phyloP scores from a whole-genome alignment of 2,329 filamentous ascomycete genomes.

The Arthrobotrys sinensis region DNA sequence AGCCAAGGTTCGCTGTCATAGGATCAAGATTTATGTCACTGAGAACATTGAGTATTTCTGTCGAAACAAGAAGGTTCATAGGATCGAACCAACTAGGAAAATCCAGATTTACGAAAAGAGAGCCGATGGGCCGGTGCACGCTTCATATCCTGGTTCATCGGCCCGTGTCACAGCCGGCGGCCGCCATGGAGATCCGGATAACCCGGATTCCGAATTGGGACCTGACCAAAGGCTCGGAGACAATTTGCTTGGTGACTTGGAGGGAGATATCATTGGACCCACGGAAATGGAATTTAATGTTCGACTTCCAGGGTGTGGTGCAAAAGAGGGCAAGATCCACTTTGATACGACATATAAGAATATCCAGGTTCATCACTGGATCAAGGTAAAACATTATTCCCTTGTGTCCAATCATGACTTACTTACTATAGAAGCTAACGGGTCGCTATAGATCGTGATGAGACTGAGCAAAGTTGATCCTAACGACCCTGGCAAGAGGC shows the following conservation, averaged over 20 bases:
- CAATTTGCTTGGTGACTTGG: conserved; percentile 85
- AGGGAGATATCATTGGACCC: conserved; percentile 84
- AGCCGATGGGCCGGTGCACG: conserved; percentile 82
- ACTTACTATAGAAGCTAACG: conserved; percentile 55
- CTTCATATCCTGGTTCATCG: conserved; percentile 81
- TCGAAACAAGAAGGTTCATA: conserved; percentile 84
- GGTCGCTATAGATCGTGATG: conserved; percentile 81
- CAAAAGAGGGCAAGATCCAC: conserved; percentile 85
- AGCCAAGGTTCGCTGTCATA: conserved; percentile 92
- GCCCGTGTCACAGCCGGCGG: conserved; percentile 84
- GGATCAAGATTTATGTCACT: conserved; percentile 90
- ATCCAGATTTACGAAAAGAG: conserved; percentile 89
- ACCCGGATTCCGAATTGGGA: conserved; percentile 51
- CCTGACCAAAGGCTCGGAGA: conserved; percentile 66
- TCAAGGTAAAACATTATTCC: conserved; percentile 78
- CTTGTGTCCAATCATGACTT: not conserved
- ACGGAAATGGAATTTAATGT: conserved; percentile 97
- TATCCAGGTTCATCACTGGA: conserved; percentile 95
- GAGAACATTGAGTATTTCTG: conserved; percentile 94
- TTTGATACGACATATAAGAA: conserved; percentile 95
- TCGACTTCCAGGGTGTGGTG: conserved; percentile 88
- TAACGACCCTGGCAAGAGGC: conserved; percentile 81
- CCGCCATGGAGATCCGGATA: conserved; percentile 72
- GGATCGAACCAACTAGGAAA: conserved; percentile 86
- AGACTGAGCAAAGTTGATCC: conserved; percentile 87